phyloP scores from a whole-genome alignment of 345 rosid species.

The Populus nigra region DNA sequence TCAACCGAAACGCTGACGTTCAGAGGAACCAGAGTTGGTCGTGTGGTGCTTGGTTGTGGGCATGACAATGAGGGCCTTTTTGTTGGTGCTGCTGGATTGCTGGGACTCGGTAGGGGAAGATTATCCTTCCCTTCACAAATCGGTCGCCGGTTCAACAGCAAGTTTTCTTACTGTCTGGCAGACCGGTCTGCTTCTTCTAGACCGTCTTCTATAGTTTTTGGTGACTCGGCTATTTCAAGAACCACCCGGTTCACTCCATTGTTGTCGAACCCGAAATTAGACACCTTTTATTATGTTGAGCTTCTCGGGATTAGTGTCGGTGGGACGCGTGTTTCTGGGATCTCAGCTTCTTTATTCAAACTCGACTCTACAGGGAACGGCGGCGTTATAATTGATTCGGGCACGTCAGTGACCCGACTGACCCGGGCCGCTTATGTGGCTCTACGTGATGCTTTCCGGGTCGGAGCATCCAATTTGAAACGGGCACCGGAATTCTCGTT shows the following conservation, averaged over 20 bases:
- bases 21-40: slow-evolving; percentile 54
- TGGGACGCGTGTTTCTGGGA: slow-evolving; percentile 67
- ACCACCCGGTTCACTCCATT: slow-evolving; percentile 76
- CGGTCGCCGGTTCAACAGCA: slow-evolving; percentile 69
- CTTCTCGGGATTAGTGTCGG: slow-evolving; percentile 87
- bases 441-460: slow-evolving; percentile 61
- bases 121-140: slow-evolving; percentile 81
- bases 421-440: slow-evolving; percentile 68
- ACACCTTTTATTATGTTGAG: slow-evolving; percentile 88
- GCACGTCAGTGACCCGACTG: slow-evolving; percentile 77
- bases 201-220: slow-evolving; percentile 80
- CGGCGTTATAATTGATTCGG: slow-evolving; percentile 89
- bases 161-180: slow-evolving; percentile 84
- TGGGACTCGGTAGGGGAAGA: slow-evolving; percentile 86
- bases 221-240: slow-evolving; percentile 67
- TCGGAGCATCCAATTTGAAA: slow-evolving; percentile 43
- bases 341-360: slow-evolving; percentile 67
- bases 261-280: slow-evolving; percentile 73
- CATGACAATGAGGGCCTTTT: slow-evolving; percentile 92
- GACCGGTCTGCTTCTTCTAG: slow-evolving; percentile 80
- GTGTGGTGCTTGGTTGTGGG: slow-evolving; percentile 85
- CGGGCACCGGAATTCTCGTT: slow-evolving; percentile 56
- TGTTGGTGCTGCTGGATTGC: slow-evolving; percentile 85
- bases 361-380: slow-evolving; percentile 73
- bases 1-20: slow-evolving; percentile 85